phyloP scores from a whole-genome alignment of 116 monocot genomes.

The Zostera marina region DNA sequence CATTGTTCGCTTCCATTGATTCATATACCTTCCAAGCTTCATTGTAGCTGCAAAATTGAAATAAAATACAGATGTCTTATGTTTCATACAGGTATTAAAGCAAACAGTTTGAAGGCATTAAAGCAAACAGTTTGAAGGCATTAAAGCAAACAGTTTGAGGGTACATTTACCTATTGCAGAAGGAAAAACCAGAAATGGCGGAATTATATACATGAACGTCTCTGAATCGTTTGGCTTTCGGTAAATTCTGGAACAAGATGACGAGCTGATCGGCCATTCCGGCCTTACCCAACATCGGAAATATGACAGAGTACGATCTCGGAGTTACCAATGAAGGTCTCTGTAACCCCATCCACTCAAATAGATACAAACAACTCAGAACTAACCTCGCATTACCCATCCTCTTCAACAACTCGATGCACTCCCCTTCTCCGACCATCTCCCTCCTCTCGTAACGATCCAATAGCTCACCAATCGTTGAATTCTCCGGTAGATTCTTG shows the following conservation, averaged over 20 bases:
- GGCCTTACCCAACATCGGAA: constrained; percentile 44
- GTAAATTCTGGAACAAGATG: constrained; percentile 59
- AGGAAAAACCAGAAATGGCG: constrained; percentile 57
- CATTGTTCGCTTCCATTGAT: constrained; percentile 59
- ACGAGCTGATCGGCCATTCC: constrained; percentile 60
- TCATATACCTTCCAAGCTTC: constrained; percentile 82
- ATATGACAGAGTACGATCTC: constrained; percentile 34
- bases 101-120: too few relatives aligned
- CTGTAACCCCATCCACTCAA: constrained; percentile 80
- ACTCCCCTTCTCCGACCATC: constrained; percentile 48
- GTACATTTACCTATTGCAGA: constrained; percentile 43
- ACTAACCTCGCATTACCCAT: constrained; percentile 55
- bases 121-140: too few relatives aligned
- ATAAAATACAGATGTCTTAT: too few relatives aligned
- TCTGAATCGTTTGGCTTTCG: constrained; percentile 29
- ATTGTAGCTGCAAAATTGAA: constrained; percentile 43
- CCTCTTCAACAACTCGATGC: constrained; percentile 49
- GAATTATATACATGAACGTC: constrained; percentile 74
- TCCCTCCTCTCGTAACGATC: constrained; percentile 35
- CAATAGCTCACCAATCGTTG: constrained; percentile 45
- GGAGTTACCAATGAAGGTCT: constrained; percentile 43
- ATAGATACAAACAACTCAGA: constrained; percentile 45
- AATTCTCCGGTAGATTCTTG: constrained; percentile 37
- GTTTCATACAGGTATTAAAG: too few relatives aligned
- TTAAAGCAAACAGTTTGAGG: neutral